Percentiles rank a stretch among this genome's conserved stretches.
Conservation (phyloP, 2,329 filamentous ascomycete species). For the Sporothrix curviconia region DNA sequence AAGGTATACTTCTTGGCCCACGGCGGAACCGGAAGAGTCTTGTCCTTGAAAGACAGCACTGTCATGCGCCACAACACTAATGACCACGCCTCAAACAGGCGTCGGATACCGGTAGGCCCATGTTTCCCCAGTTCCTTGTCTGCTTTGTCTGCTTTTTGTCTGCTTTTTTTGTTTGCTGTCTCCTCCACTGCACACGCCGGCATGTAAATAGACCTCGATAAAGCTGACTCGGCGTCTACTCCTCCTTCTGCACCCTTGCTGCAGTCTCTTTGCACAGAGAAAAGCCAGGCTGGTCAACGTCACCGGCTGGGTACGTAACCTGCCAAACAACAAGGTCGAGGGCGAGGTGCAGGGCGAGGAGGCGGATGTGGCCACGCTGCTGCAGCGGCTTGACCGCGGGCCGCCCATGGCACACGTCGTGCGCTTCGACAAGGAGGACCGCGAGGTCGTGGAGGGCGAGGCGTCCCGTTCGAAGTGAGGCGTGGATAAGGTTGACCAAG, state of each 20-base stretch:
- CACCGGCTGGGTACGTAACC: slow-evolving; percentile 59
- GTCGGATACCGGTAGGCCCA: slow-evolving; percentile 47
- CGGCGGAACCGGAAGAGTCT: slow-evolving; percentile 58
- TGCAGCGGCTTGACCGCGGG: slow-evolving; percentile 69
- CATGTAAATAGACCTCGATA: no score
- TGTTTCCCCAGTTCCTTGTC: not conserved
- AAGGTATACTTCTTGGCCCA: slow-evolving; percentile 60
- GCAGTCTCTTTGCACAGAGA: slow-evolving; percentile 48
- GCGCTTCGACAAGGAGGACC: slow-evolving; percentile 62
- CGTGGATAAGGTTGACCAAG: slow-evolving; percentile 27
- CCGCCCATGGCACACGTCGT: slow-evolving; percentile 67
- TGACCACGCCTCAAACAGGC: slow-evolving; percentile 30
- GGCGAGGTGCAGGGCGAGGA: slow-evolving; percentile 79
- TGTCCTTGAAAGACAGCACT: slow-evolving; percentile 12
- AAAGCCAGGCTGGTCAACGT: slow-evolving; percentile 44
- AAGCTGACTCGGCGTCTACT: no score
- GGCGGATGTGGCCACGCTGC: slow-evolving; percentile 58
- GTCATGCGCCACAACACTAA: not conserved
- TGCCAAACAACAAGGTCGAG: slow-evolving; percentile 59
- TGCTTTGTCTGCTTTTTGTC: no score
- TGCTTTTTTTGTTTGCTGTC: no score
- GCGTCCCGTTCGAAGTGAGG: slow-evolving; percentile 54
- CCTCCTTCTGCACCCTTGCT: no score
- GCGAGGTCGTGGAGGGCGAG: slow-evolving; percentile 62
- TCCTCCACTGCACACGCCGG: no score